These are phyloP conservation scores for Carex scoparia DNA, from an alignment of 176 grass and related monocot species.

Conservation along the genomic window DNA sequence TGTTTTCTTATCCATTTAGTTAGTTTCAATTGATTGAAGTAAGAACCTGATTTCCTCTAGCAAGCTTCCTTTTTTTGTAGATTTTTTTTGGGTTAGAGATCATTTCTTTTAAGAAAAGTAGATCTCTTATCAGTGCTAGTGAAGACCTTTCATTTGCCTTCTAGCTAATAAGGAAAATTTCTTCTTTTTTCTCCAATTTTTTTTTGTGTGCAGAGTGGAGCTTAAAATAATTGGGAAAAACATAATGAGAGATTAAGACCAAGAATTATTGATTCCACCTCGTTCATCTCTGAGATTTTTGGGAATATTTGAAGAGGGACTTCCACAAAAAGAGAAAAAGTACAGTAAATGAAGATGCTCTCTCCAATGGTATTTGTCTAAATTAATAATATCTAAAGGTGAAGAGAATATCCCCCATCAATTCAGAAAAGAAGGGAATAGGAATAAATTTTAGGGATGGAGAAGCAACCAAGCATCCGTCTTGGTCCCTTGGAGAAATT, in stretches of 20 bases:
- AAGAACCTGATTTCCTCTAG: neutral
- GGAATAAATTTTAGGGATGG: conserved; percentile 42
- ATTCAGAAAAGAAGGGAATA: neutral
- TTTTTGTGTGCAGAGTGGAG: neutral
- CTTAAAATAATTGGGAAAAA: neutral
- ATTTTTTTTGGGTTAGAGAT: neutral
- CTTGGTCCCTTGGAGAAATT: conserved; percentile 39
- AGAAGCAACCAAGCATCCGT: conserved; percentile 75
- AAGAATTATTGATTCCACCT: neutral
- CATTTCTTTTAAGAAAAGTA: neutral
- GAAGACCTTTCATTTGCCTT: neutral
- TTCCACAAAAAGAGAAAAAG: neutral
- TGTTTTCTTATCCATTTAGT: neutral
- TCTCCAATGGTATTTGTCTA: conserved; percentile 7
- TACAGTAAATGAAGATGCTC: conserved; percentile 12
- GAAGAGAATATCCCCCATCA: neutral
- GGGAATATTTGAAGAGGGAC: neutral
- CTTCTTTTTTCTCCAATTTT: neutral
- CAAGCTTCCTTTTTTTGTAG: neutral
- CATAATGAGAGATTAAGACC: neutral
- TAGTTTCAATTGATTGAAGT: neutral
- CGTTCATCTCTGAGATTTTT: neutral
- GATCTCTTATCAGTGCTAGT: neutral
- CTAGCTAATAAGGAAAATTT: neutral
- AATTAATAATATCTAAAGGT: conserved; percentile 8